Evolutionary conservation across 306 rosid species (phyloP).

Genomic region (Lathyrus sativus): DNA sequence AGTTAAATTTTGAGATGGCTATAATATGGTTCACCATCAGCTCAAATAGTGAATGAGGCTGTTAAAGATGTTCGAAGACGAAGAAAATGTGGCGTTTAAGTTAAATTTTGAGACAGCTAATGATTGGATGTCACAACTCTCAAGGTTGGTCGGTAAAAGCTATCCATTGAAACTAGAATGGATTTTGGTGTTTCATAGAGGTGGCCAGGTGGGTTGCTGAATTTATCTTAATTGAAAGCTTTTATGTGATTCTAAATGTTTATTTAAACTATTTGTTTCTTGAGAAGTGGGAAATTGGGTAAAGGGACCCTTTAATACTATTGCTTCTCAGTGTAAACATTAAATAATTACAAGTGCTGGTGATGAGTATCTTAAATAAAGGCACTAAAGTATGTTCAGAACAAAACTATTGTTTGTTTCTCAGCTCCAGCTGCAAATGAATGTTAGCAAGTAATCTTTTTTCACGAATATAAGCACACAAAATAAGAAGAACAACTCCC

Average conservation of each 20-base stretch:
- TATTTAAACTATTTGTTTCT: too few species aligned
- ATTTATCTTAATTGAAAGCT: too few species aligned
- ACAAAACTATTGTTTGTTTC: too few species aligned
- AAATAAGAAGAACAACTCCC: background rate
- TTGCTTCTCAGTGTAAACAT: conserved; percentile 20
- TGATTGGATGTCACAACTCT: background rate
- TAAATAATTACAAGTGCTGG: background rate
- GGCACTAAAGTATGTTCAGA: too few species aligned
- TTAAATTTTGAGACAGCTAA: conserved; percentile 16
- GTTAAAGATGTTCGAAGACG: conserved; percentile 20
- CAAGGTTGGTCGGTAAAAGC: background rate
- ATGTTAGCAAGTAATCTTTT: too few species aligned
- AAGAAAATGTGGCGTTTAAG: conserved; percentile 14
- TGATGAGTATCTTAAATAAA: too few species aligned
- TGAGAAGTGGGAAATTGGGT: conserved; percentile 1
- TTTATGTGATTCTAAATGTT: too few species aligned
- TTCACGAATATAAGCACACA: too few species aligned
- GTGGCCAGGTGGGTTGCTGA: too few species aligned
- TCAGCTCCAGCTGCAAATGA: too few species aligned
- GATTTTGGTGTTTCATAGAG: conserved; percentile 17
- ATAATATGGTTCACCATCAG: background rate
- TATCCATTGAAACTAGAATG: conserved; percentile 15
- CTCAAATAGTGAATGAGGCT: conserved; percentile 7
- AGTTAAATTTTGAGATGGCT: conserved; percentile 20
- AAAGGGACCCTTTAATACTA: conserved; percentile 3